These are phyloP conservation scores for Pseudogymnoascus sp. DNA, from an alignment of 2,329 filamentous ascomycete species.

Conservation along the genomic window DNA sequence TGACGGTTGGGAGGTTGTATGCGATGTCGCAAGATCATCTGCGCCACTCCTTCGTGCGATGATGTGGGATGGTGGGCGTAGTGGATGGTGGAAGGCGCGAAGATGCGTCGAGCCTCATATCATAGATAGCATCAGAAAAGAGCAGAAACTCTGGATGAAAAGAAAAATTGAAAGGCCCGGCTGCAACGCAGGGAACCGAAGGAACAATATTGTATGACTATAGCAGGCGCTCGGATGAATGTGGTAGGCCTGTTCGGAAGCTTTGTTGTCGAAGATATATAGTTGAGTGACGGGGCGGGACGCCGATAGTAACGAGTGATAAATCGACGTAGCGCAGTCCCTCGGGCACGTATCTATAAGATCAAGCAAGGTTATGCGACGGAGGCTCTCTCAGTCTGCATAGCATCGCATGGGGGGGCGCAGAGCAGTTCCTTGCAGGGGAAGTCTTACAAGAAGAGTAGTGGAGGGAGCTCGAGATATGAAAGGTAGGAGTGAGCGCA, in stretches of 20 bases:
- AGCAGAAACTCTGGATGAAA: neutral
- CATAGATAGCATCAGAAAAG: neutral
- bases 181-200: constrained; percentile 1
- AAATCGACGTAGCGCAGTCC: neutral
- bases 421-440: neutral
- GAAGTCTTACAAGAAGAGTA: neutral
- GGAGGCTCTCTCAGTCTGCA: neutral
- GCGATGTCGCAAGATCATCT: neutral
- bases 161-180: neutral
- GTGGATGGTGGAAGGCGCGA: neutral
- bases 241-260: neutral
- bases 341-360: neutral
- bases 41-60: neutral
- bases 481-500: neutral
- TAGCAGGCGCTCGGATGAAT: neutral
- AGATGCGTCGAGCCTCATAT: neutral
- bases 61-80: neutral
- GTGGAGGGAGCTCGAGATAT: neutral
- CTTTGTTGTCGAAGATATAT: constrained; percentile 6
- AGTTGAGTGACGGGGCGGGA: neutral
- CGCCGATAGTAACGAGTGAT: neutral
- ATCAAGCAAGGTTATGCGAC: constrained; percentile 3
- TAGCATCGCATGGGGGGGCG: neutral
- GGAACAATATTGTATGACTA: neutral
- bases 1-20: constrained; percentile 2